Evolutionary conservation across 805 yeast genomes (phyloP).

Genomic region (Lipomyces lipofer): DNA sequence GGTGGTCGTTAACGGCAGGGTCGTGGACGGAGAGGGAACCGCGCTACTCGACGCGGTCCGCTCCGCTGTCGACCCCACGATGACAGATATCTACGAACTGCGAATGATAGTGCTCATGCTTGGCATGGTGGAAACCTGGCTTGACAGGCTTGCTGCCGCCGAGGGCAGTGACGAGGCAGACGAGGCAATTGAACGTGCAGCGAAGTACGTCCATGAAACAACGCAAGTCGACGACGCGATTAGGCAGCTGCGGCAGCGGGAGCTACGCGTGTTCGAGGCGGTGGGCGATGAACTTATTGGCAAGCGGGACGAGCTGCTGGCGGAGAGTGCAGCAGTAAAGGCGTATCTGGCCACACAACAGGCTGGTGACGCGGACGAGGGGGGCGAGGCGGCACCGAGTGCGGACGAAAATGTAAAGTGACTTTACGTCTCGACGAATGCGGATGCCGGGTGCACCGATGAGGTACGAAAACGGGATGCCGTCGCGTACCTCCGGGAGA

Average conservation of each 20-base stretch:
- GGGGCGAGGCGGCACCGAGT: not conserved
- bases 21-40: slow-evolving; percentile 9
- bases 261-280: slow-evolving; percentile 13
- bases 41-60: slow-evolving; percentile 9
- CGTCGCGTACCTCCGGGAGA: no score
- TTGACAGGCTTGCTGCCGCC: slow-evolving; percentile 10
- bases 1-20: slow-evolving; percentile 6
- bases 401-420: no score
- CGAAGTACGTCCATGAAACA: not conserved
- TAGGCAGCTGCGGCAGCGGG: slow-evolving; percentile 23
- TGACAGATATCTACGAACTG: slow-evolving; percentile 19
- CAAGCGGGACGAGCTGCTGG: slow-evolving; percentile 13
- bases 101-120: slow-evolving; percentile 19
- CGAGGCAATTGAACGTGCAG: not conserved
- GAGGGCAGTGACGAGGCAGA: slow-evolving; percentile 3
- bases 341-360: slow-evolving; percentile 6
- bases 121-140: slow-evolving; percentile 16
- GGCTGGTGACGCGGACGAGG: not conserved
- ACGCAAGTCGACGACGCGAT: slow-evolving; percentile 5
- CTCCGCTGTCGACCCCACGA: not conserved
- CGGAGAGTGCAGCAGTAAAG: slow-evolving; percentile 10
- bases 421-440: no score
- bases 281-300: slow-evolving; percentile 8
- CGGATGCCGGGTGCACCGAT: no score
- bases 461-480: no score